Conservation (phyloP, 495 filamentous ascomycete genomes). For the Talaromyces trachyspermus region DNA sequence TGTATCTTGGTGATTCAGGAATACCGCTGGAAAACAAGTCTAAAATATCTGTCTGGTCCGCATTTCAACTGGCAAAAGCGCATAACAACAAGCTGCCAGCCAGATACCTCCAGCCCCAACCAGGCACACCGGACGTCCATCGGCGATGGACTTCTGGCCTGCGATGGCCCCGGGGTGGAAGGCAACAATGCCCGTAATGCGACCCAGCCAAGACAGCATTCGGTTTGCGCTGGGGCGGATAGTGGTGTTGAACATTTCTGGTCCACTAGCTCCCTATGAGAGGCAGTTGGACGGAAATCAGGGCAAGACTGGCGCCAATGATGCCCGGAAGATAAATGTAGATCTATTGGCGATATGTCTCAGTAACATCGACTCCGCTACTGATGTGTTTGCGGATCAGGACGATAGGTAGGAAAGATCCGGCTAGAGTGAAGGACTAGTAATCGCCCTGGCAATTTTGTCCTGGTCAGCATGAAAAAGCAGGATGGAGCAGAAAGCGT, state of each 20-base stretch:
- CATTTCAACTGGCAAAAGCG: not conserved
- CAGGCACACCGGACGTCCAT: not conserved
- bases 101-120: not conserved
- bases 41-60: not conserved
- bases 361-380: slow-evolving; percentile 14
- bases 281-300: slow-evolving; percentile 26
- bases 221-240: slow-evolving; percentile 10
- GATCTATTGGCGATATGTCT: slow-evolving; percentile 34
- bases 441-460: slow-evolving; percentile 10
- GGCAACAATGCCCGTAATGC: slow-evolving; percentile 3
- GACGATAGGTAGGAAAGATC: slow-evolving; percentile 32
- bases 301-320: slow-evolving; percentile 31
- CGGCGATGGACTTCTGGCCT: not conserved
- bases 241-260: slow-evolving; percentile 11
- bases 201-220: slow-evolving; percentile 11
- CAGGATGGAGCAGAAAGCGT: not conserved
- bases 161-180: no score
- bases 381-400: slow-evolving; percentile 27
- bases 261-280: slow-evolving; percentile 28
- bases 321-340: slow-evolving; percentile 39
- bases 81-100: not conserved
- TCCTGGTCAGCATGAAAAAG: not conserved
- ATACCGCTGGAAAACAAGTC: no score
- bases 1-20: no score
- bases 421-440: slow-evolving; percentile 19